A percentile compares a stretch with the other conserved stretches of the same genome.
These are phyloP conservation scores for Botrytis deweyae DNA, from an alignment of 2,329 filamentous ascomycete species.

Conservation along the genomic window DNA sequence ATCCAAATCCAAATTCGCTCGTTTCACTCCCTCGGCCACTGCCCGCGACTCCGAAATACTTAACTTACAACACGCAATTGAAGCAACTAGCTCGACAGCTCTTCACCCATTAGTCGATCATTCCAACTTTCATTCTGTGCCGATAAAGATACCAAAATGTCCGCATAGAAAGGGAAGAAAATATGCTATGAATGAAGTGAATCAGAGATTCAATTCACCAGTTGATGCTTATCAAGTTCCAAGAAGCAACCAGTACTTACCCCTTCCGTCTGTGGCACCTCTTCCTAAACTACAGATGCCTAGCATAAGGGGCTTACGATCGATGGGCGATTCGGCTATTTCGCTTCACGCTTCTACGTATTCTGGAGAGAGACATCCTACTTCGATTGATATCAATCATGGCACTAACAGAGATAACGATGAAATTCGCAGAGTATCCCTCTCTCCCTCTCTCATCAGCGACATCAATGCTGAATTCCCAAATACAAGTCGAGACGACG, in stretches of 20 bases:
- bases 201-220: background rate
- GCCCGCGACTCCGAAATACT: conserved; percentile 20
- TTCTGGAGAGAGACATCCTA: background rate
- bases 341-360: background rate
- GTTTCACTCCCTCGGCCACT: conserved; percentile 20
- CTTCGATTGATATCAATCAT: background rate
- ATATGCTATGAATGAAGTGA: background rate
- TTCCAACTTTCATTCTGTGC: background rate
- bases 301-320: background rate
- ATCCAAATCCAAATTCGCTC: conserved; percentile 6
- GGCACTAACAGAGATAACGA: background rate
- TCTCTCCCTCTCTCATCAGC: conserved; percentile 3
- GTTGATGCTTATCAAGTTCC: background rate
- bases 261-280: background rate
- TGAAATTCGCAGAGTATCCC: background rate
- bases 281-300: background rate
- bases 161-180: conserved; percentile 14
- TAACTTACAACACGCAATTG: conserved; percentile 19
- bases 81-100: conserved; percentile 19
- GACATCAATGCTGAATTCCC: background rate
- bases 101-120: conserved; percentile 14
- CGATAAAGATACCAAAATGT: background rate
- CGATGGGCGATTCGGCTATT: background rate
- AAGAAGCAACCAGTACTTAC: conserved; percentile 3
- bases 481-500: background rate